Evolutionary conservation across 768 basidiomycete species (phyloP), one percentile per base, ranked within the genome.

Genomic region (Lentinula guzmanii): DNA sequence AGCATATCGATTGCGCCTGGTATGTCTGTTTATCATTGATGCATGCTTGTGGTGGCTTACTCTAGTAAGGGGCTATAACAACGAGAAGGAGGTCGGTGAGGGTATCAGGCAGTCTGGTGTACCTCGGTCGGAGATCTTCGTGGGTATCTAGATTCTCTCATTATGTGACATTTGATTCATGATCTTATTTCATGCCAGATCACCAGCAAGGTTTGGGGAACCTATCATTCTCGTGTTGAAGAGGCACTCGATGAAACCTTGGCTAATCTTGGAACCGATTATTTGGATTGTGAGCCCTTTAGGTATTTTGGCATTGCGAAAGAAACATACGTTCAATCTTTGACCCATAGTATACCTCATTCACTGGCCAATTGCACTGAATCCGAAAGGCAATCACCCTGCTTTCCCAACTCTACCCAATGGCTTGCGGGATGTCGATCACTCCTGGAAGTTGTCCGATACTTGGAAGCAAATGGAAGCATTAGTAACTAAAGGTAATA

Each of bases 391-490:
- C 41, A 89, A 86, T 69, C 80, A 87, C 68, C 82, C 77, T 8
- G 64, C 75, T 24, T 76, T 88, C 71, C 88, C 86, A 8, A 78
- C 75, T 11, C 83, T 81, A 39, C 81, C 85, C 0, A 77, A 86
- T 68, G 84, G 90, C 61, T 79, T 76, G 65, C 81, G 90, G 41
- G 90, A 91, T 68, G 76, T 90, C 52, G 83, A 86, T 65, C 79
- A 81, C 66, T 76, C 81, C 43, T 89, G 89, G 83, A 77, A 84
- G 31, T 69, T 91, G 67, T 75, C 71, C 56, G 82, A 92, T 55
- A 93, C 93, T 13, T 94, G 93, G 91, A 85, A 82, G 67, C 85
- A 89, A 71, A 88, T 95, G 87, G 93, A 94, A 71, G 84, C 76
- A 9, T 64, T 93, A 34, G 71, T 84, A 62, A 83, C 82, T 71